These are phyloP conservation scores for Botrytis sinoallii DNA, from an alignment of 2,329 filamentous ascomycete genomes.

Conservation along the genomic window DNA sequence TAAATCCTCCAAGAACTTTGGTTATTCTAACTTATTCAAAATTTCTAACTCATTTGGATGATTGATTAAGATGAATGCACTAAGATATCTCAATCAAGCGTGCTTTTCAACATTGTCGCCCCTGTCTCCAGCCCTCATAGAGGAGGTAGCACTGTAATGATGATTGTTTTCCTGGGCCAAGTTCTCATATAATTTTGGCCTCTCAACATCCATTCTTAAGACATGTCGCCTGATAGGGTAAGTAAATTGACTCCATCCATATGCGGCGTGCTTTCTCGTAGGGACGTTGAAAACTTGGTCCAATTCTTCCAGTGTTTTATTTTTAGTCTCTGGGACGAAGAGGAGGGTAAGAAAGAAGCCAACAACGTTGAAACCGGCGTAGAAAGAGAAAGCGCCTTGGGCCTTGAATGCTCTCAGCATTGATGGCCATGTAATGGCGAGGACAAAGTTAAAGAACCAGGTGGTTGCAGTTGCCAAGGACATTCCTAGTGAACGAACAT, in stretches of 20 bases:
- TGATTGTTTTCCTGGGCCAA: background rate
- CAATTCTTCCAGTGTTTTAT: slow-evolving; percentile 36
- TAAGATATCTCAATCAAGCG: background rate
- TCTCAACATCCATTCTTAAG: slow-evolving; percentile 4
- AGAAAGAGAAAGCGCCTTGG: slow-evolving; percentile 51
- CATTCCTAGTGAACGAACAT: slow-evolving; percentile 61
- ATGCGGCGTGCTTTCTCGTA: slow-evolving; percentile 12
- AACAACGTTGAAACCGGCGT: slow-evolving; percentile 53
- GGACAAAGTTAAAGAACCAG: slow-evolving; percentile 55
- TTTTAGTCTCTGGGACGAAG: slow-evolving; percentile 57
- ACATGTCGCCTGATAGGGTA: slow-evolving; percentile 14
- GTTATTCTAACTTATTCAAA: background rate
- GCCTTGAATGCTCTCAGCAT: slow-evolving; percentile 25
- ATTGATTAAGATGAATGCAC: background rate
- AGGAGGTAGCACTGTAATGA: background rate
- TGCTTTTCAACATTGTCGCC: background rate
- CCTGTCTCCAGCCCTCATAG: background rate
- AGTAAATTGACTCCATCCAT: slow-evolving; percentile 9
- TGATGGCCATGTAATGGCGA: slow-evolving; percentile 49
- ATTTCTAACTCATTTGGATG: background rate
- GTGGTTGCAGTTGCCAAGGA: slow-evolving; percentile 58
- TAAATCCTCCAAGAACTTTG: background rate
- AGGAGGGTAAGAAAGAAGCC: slow-evolving; percentile 55
- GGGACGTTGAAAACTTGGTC: slow-evolving; percentile 27
- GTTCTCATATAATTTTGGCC: background rate